phyloP scores from a whole-genome alignment of 768 basidiomycete genomes.

The Tremella yokohamensis region DNA sequence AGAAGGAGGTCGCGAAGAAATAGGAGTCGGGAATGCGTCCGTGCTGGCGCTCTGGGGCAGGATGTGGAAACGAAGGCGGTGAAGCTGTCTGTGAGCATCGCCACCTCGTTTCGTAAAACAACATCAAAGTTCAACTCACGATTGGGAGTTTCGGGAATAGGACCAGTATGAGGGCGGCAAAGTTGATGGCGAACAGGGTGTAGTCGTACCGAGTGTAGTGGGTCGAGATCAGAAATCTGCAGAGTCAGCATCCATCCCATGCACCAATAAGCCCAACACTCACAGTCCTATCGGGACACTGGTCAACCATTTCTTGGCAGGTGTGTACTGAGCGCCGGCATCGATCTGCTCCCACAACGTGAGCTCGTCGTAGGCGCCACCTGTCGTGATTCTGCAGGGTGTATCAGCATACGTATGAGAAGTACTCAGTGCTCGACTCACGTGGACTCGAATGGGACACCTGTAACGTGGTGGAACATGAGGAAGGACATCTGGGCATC shows the following conservation, averaged over 20 bases:
- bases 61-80: constrained; percentile 43
- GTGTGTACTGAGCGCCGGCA: constrained; percentile 96
- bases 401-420: constrained; percentile 54
- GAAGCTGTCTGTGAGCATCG: constrained; percentile 22
- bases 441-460: constrained; percentile 80
- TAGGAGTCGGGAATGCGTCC: constrained; percentile 22
- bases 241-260: constrained; percentile 15
- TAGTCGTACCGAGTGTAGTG: constrained; percentile 98
- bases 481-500: constrained; percentile 78
- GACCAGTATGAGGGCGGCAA: constrained; percentile 69
- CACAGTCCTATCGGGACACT: constrained; percentile 84
- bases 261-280: constrained; percentile 42
- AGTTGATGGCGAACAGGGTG: constrained; percentile 85
- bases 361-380: constrained; percentile 93
- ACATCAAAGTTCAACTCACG: constrained; percentile 55
- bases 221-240: constrained; percentile 90
- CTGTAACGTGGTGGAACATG: constrained; percentile 98
- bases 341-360: constrained; percentile 99
- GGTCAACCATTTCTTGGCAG: constrained; percentile 94
- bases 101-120: not conserved
- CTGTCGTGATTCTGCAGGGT: constrained; percentile 50
- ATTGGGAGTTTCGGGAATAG: constrained; percentile 95
- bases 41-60: constrained; percentile 20
- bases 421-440: constrained; percentile 17
- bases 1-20: constrained; percentile 27